Evolutionary conservation across 495 filamentous ascomycete genomes (phyloP).

Genomic region (Podospora conica): DNA sequence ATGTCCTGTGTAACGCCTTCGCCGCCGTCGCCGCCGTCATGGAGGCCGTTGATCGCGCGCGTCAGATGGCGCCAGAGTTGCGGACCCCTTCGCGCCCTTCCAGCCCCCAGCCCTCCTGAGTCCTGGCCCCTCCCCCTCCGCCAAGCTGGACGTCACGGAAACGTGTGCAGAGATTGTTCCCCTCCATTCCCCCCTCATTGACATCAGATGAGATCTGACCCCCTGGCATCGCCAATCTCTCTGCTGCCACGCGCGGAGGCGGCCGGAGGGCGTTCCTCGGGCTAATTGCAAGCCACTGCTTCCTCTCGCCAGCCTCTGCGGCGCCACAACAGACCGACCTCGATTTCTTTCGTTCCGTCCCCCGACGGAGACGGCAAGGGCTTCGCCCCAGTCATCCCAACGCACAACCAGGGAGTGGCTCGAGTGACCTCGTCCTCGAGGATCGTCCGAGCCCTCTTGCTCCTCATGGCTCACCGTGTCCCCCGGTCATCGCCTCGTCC

Average conservation of each 20-base stretch:
- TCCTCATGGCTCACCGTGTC: background rate
- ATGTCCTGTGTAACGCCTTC: constrained; percentile 4
- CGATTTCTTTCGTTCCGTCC: background rate
- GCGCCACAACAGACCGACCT: constrained; percentile 4
- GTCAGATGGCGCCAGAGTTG: background rate
- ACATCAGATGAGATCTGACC: constrained; percentile 14
- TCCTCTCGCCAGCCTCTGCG: background rate
- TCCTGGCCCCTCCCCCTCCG: background rate
- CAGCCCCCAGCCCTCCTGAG: too few relatives aligned
- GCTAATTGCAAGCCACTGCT: constrained; percentile 13
- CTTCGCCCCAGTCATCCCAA: background rate
- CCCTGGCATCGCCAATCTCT: constrained; percentile 12
- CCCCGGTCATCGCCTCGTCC: background rate
- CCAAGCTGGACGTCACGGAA: background rate
- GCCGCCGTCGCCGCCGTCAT: background rate
- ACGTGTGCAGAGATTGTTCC: background rate
- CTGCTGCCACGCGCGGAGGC: background rate
- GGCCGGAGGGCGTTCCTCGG: constrained; percentile 11
- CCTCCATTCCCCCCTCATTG: background rate
- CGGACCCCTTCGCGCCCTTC: background rate
- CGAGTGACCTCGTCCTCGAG: background rate
- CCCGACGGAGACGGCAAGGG: background rate
- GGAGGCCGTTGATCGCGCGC: background rate
- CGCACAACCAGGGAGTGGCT: background rate
- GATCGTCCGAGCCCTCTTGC: background rate